Evolutionary conservation across 129 eudicot genomes (phyloP).

Genomic region (carrot (Daucus carota)): DH1_v3.0 NC_030381.2:55356501-55357000

Average conservation of each 20-base stretch:
- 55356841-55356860: slow-evolving; percentile 74
- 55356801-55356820: slow-evolving; percentile 61
- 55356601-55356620: slow-evolving; percentile 75
- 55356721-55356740: background rate
- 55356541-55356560: background rate
- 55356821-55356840: slow-evolving; percentile 60
- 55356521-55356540: background rate
- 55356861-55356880: slow-evolving; percentile 86
- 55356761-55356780: slow-evolving; percentile 76
- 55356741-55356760: slow-evolving; percentile 37
- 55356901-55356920: background rate
- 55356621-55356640: slow-evolving; percentile 60
- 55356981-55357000: slow-evolving; percentile 1
- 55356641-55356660: slow-evolving; percentile 54
- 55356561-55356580: slow-evolving; percentile 66
- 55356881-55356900: slow-evolving; percentile 34
- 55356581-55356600: slow-evolving; percentile 58
- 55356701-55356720: background rate
- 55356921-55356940: background rate
- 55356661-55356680: background rate
- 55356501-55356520: background rate
- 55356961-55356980: background rate
- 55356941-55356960: background rate
- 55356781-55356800: slow-evolving; percentile 85
- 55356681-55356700: background rate